Base-by-base conservation (phyloP, 2,329 filamentous ascomycete species). In the Diplodia scrobiculata region DNA sequence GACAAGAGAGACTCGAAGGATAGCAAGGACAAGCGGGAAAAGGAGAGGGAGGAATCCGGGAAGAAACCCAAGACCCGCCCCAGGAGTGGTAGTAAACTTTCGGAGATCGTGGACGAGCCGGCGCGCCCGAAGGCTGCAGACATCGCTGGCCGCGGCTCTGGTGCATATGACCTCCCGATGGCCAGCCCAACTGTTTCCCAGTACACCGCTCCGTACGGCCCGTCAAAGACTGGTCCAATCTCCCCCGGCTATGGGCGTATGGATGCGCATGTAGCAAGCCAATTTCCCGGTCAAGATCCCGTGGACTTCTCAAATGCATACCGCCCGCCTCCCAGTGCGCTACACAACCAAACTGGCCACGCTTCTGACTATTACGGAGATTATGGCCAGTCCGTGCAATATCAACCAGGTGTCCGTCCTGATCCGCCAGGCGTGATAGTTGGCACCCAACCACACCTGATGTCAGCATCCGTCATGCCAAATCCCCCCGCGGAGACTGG, bases 361-460 rank as follows among this genome's bases (percentile, higher is more conserved):
- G 85, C 85, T 5, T 82, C 87, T 17, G 85, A 87, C 38, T 89
- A 87, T 73, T 89, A 88, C 72, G 81, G 83, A 51, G 86, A 88
- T 72, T 82, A 86, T 70, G 86, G 86, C 11, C 78, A 88, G 72
- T 87, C 84, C 19, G 86, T 89, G 1, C 72, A 78, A 10, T 73
- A 79, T 13, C 87, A 89, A 73, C 86, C 87, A 6, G 87, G 87
- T n/a, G 79, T 86, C 11, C 80, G 86, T 51, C 81, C 84, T 6
- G 74, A 81, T 17, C 78, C 78, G 36, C 83, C 84, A 27, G 79
- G 81, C 0, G 79, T 87, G 45, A 83, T 87, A 66, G 80, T 84
- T 17, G 82, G 81, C 36, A 80, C 81, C 50, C 82, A 87, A 68
- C 82, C 84, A 29, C 86, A 87, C 74, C 77, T 88, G 62, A 80